Conservation (phyloP, 176 grass and related monocot genomes). For the Oryza meridionalis region DNA sequence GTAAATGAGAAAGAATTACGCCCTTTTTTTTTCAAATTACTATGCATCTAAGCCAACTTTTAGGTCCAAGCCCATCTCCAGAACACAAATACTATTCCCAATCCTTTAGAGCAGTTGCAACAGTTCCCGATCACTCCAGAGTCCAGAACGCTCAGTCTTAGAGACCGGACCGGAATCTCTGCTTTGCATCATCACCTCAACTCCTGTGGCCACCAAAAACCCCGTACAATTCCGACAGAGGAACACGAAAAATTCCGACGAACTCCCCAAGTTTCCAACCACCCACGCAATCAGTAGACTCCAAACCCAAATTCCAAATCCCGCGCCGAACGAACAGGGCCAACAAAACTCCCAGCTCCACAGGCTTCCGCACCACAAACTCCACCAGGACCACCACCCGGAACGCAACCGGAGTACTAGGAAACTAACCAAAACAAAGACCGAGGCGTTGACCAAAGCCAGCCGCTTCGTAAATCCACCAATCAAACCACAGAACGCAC, state of each 20-base stretch:
- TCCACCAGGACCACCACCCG: neutral
- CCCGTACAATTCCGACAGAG: neutral
- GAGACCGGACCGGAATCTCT: neutral
- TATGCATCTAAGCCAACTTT: neutral
- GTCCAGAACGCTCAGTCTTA: neutral
- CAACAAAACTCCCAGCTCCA: neutral
- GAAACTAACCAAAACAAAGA: conserved; percentile 39
- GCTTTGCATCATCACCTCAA: neutral
- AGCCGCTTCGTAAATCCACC: neutral
- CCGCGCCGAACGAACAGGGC: neutral
- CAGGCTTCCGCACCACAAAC: neutral
- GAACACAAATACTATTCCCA: neutral
- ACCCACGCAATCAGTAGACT: neutral
- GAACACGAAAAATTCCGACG: neutral
- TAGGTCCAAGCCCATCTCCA: neutral
- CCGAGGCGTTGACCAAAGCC: conserved; percentile 43
- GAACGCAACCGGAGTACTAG: neutral
- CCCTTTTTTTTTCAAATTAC: neutral
- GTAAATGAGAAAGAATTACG: conserved; percentile 13
- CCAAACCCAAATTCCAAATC: neutral
- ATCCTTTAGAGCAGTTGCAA: neutral
- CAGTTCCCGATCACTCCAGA: neutral
- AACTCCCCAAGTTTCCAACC: neutral
- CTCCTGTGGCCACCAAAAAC: conserved; percentile 1
- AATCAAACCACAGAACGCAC: neutral